These are phyloP conservation scores for Lasiodiplodia hormozganensis DNA, from an alignment of 2,329 filamentous ascomycete genomes.

Conservation along the genomic window DNA sequence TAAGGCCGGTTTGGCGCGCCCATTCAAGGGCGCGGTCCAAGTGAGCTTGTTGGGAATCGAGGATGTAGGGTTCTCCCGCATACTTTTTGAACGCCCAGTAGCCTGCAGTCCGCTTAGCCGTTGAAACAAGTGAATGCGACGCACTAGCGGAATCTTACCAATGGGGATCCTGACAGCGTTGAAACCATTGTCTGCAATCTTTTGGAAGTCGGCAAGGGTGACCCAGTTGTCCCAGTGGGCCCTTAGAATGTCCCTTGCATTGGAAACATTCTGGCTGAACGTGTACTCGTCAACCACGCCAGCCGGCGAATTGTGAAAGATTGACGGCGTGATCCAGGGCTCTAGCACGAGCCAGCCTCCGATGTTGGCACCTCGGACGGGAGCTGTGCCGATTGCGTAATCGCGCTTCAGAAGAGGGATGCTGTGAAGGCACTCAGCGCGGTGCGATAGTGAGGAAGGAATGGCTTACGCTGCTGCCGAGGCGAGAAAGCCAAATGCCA, in stretches of 20 bases:
- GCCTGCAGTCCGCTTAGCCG: constrained; percentile 36
- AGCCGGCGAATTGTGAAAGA: constrained; percentile 51
- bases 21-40: constrained; percentile 64
- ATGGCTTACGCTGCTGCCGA: constrained; percentile 13
- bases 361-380: constrained; percentile 57
- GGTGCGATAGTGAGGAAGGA: background rate
- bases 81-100: constrained; percentile 65
- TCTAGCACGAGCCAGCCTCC: constrained; percentile 60
- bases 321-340: constrained; percentile 65
- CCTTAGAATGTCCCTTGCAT: constrained; percentile 49
- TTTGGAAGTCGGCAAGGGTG: constrained; percentile 60
- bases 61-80: constrained; percentile 57
- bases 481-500: constrained; percentile 9
- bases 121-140: too few relatives aligned
- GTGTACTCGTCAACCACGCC: constrained; percentile 60
- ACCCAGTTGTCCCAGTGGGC: constrained; percentile 61
- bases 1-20: constrained; percentile 59
- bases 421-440: background rate
- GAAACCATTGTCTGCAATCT: constrained; percentile 63
- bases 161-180: constrained; percentile 66
- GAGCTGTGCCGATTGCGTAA: constrained; percentile 19
- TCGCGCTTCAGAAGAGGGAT: constrained; percentile 18
- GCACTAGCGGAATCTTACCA: constrained; percentile 34
- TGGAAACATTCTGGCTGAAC: constrained; percentile 57
- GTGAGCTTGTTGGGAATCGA: constrained; percentile 57